Percentiles rank a stretch among this genome's conserved stretches.
These are phyloP conservation scores for Leishmania turanica DNA, from an alignment of 208 protist genomes.

Conservation along the genomic window DNA sequence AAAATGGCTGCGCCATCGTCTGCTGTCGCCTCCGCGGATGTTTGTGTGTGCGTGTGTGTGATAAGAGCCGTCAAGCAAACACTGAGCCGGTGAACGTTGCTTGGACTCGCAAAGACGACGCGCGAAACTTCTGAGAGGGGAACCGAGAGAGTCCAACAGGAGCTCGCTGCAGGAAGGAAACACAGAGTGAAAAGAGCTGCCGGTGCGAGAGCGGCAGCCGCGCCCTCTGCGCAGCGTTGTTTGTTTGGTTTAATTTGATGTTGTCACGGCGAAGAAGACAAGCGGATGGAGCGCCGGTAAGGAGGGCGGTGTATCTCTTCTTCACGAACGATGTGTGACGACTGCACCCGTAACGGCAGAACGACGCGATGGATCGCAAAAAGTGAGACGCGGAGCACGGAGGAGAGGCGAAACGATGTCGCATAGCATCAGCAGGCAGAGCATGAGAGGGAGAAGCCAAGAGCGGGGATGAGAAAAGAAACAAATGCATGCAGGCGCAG, in stretches of 20 bases:
- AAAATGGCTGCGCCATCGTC: constrained; percentile 42
- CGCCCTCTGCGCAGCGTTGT: neutral
- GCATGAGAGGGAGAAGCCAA: neutral
- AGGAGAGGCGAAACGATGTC: neutral
- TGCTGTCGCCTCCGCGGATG: neutral
- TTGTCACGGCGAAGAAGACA: neutral
- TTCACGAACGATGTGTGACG: neutral
- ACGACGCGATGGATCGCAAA: neutral
- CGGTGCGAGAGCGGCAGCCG: neutral
- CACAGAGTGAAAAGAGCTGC: neutral
- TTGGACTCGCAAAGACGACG: no score
- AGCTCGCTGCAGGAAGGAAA: neutral
- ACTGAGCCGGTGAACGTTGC: no score
- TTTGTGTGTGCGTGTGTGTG: neutral
- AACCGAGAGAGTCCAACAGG: neutral
- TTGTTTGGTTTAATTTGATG: neutral
- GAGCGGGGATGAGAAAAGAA: neutral
- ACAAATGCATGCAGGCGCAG: neutral
- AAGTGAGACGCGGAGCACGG: neutral
- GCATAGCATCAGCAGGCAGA: neutral
- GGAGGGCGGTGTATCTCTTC: neutral
- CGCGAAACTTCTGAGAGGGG: neutral
- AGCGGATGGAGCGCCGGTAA: neutral
- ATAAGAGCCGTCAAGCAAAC: neutral
- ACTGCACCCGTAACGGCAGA: neutral